Base-by-base conservation (phyloP, 2,329 filamentous ascomycete genomes). In the Falciphora oryzae region DNA sequence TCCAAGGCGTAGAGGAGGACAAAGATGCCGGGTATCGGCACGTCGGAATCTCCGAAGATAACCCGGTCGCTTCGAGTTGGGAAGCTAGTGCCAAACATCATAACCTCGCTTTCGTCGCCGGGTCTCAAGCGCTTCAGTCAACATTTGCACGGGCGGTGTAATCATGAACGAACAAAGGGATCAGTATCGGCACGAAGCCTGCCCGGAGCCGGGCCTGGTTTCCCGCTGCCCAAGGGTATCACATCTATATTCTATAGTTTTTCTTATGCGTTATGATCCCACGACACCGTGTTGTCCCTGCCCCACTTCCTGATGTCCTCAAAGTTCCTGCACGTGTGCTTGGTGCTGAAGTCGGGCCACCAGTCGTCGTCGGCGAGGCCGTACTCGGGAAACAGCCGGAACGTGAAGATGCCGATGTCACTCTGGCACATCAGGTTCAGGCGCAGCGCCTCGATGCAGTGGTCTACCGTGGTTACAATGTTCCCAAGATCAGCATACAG, bases 311-410 rank as follows among this genome's bases (percentile, higher is more conserved):
- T 74, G 65, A 85, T 77, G 29, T 72, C 77, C 64, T 84, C 78
- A 65, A 83, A 85, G 68, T 85, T 83, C 44, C 83, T 74, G 70
- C 83, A 85, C 10, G 79, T 81, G 67, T 85, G 82, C 44, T 78
- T 74, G 4, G 82, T 82, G 71, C 80, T 81, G 60, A 84, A 83
- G 70, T 85, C 79, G 3, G 82, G 82, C 83, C 82, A 85, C 66
- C 82, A 80, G 59, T 81, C 78, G 65, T 78, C 76, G 38, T 77
- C 76, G 28, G 69, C 67, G 27, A 71, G 69, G 73, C 78, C 62
- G 75, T 77, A 64, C 62, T 81, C 80, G 0, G 80, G 80, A 63
- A 76, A 81, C 66, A 75, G 73, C 65, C 81, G 78, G 72, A 85
- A 84, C 1, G 83, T 81, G 67, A 83, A 84, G 31, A 86, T 77